Evolutionary conservation across 202 grass and related monocot genomes (phyloP).

Genomic region (Elaeis oleifera): DNA sequence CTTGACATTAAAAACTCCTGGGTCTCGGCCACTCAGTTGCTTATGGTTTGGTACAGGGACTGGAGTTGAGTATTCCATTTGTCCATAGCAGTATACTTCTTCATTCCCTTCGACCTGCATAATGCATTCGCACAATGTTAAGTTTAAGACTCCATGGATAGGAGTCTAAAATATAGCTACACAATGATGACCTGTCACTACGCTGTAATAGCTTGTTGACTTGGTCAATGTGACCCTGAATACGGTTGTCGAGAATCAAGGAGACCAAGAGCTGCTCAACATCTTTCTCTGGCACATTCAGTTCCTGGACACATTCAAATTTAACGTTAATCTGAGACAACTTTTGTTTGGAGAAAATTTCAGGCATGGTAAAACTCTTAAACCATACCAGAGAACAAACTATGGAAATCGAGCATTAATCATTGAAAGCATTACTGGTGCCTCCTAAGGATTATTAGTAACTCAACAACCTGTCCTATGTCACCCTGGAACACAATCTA

Average conservation of each 20-base stretch:
- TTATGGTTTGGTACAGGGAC: constrained; percentile 71
- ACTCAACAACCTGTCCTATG: too few relatives aligned
- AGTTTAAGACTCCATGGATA: not conserved
- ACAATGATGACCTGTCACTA: constrained; percentile 58
- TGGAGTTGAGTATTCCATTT: constrained; percentile 97
- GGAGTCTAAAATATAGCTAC: not conserved
- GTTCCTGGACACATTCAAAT: constrained; percentile 35
- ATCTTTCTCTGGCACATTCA: constrained; percentile 95
- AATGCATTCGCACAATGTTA: constrained; percentile 1
- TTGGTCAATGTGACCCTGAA: constrained; percentile 98
- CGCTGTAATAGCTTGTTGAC: constrained; percentile 89
- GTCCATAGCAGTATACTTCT: constrained; percentile 83
- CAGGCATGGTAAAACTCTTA: too few relatives aligned
- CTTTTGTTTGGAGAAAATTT: too few relatives aligned
- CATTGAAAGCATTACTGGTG: too few relatives aligned
- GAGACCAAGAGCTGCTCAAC: constrained; percentile 94
- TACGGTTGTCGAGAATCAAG: constrained; percentile 81
- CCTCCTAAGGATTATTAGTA: too few relatives aligned
- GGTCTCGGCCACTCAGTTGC: constrained; percentile 58
- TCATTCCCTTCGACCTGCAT: constrained; percentile 80
- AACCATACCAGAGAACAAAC: too few relatives aligned
- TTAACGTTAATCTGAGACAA: too few relatives aligned
- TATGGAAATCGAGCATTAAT: too few relatives aligned
- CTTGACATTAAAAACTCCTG: too few relatives aligned
- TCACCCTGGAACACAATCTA: too few relatives aligned